Evolutionary conservation across 371 early-diverging fungal genomes (phyloP).

Genomic region (Haplosporangium sp.): DNA sequence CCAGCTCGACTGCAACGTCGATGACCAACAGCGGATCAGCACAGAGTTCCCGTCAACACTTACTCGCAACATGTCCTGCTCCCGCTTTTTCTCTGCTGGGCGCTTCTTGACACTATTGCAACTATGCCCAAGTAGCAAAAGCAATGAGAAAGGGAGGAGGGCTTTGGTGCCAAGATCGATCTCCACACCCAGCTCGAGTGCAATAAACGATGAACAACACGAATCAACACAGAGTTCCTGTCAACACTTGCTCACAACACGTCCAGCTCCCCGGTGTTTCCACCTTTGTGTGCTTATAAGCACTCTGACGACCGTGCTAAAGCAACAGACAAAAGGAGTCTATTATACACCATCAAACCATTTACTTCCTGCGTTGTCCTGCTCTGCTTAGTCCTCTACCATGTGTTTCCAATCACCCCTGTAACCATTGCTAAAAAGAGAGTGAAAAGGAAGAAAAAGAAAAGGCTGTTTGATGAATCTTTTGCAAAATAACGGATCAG

Average conservation of each 20-base stretch:
- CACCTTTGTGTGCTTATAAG: not conserved
- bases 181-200: slow-evolving; percentile 1
- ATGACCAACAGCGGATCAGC: too few relatives aligned
- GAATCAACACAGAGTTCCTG: slow-evolving; percentile 10
- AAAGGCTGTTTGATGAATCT: slow-evolving; percentile 1
- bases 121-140: too few relatives aligned
- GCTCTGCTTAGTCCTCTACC: slow-evolving; percentile 3
- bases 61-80: too few relatives aligned
- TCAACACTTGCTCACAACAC: slow-evolving; percentile 6
- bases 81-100: too few relatives aligned
- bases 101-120: too few relatives aligned
- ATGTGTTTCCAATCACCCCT: slow-evolving; percentile 5
- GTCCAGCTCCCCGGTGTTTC: not conserved
- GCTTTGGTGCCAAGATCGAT: too few relatives aligned
- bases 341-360: not conserved
- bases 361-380: slow-evolving; percentile 4
- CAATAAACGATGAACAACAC: not conserved
- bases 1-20: too few relatives aligned
- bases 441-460: slow-evolving; percentile 5
- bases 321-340: slow-evolving; percentile 1
- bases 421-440: not conserved
- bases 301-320: slow-evolving; percentile 3
- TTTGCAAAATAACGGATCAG: not conserved
- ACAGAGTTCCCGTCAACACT: too few relatives aligned
- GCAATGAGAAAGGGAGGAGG: too few relatives aligned